phyloP scores from a whole-genome alignment of 2,329 filamentous ascomycete species.

The Dothiorella sarmentorum region DNA sequence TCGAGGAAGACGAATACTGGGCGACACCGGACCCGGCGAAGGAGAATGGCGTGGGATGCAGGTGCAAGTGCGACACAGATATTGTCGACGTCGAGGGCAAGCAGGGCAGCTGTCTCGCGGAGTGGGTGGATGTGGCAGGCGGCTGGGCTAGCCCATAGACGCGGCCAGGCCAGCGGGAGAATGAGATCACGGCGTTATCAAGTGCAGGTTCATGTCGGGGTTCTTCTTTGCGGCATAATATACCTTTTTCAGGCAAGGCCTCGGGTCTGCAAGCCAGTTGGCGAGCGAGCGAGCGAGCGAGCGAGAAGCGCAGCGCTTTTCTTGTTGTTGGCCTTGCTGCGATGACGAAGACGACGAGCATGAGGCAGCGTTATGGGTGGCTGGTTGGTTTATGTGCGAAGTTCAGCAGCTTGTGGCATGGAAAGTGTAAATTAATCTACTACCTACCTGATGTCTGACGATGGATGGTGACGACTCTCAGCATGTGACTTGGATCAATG shows the following conservation, averaged over 20 bases:
- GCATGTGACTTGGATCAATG: constrained; percentile 1
- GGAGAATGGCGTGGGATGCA: constrained; percentile 94
- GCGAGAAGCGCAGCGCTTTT: constrained; percentile 12
- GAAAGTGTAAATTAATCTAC: constrained; percentile 18
- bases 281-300: no score
- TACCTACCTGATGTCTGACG: neutral
- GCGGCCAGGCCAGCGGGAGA: neutral
- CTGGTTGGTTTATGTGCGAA: constrained; percentile 9
- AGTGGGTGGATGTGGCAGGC: constrained; percentile 97
- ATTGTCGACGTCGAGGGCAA: constrained; percentile 98
- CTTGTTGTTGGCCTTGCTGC: constrained; percentile 3
- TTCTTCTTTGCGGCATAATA: constrained; percentile 19
- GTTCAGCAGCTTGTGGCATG: constrained; percentile 5
- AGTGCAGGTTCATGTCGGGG: constrained; percentile 18
- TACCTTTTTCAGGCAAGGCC: constrained; percentile 12
- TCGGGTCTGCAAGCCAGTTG: constrained; percentile 15
- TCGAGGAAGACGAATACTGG: constrained; percentile 96
- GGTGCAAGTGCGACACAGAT: constrained; percentile 94
- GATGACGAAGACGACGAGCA: constrained; percentile 6
- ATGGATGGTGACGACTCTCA: neutral
- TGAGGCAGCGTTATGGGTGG: neutral
- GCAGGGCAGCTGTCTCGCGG: constrained; percentile 86
- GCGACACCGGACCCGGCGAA: constrained; percentile 79
- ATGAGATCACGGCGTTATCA: constrained; percentile 13
- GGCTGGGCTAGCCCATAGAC: constrained; percentile 71